These are phyloP conservation scores for Globisporangium paroecandrum DNA, from an alignment of 352 stramenopile species.

Conservation along the genomic window DNA sequence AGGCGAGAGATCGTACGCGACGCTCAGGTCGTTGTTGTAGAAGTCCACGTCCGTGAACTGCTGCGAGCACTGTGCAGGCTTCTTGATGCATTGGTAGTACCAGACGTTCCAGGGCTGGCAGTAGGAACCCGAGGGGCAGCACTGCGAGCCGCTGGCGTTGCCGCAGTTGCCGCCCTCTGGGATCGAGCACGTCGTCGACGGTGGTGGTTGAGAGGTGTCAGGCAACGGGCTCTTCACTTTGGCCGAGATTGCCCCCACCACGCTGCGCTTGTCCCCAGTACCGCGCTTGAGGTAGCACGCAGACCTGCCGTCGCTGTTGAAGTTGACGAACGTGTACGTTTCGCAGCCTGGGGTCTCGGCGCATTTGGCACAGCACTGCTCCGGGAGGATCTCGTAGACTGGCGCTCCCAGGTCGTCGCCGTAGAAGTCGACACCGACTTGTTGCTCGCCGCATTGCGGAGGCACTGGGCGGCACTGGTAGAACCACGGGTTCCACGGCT, in stretches of 20 bases:
- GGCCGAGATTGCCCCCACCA: slow-evolving; percentile 10
- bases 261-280: not conserved
- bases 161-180: slow-evolving; percentile 20
- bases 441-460: slow-evolving; percentile 15
- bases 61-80: slow-evolving; percentile 30
- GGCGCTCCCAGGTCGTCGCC: slow-evolving; percentile 17
- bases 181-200: slow-evolving; percentile 16
- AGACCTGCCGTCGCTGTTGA: slow-evolving; percentile 4
- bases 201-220: not conserved
- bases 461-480: slow-evolving; percentile 13
- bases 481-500: slow-evolving; percentile 9
- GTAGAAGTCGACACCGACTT: slow-evolving; percentile 18
- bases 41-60: slow-evolving; percentile 49
- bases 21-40: slow-evolving; percentile 41
- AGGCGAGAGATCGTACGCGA: slow-evolving; percentile 28
- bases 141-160: slow-evolving; percentile 12
- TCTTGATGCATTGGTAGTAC: slow-evolving; percentile 36
- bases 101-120: slow-evolving; percentile 37
- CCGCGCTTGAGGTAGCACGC: slow-evolving; percentile 18
- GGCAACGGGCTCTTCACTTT: slow-evolving; percentile 8
- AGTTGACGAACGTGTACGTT: slow-evolving; percentile 33
- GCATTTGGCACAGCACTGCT: slow-evolving; percentile 28
- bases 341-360: slow-evolving; percentile 17
- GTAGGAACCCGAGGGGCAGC: slow-evolving; percentile 32
- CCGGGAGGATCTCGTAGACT: slow-evolving; percentile 10